A percentile compares a stretch with the other conserved stretches of the same genome.
Conservation (phyloP, 2,329 filamentous ascomycete species). For the Dactylellina cionopaga region DNA sequence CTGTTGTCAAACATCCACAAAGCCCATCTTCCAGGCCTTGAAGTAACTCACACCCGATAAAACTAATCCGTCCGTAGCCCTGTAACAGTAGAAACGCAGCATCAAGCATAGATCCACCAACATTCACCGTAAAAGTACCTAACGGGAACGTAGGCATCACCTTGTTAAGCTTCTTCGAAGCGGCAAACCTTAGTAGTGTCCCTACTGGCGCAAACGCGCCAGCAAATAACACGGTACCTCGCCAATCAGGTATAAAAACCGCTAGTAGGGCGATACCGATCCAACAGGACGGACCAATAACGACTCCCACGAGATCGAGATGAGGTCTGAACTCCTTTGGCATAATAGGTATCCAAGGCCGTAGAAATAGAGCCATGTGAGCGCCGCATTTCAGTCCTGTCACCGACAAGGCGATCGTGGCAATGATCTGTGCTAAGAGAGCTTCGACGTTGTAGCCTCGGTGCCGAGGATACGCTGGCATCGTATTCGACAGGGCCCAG, state of each 20-base stretch:
- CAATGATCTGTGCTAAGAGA: conserved; percentile 76
- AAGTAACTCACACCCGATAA: conserved; percentile 74
- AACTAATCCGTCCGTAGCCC: conserved; percentile 63
- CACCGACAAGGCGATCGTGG: conserved; percentile 76
- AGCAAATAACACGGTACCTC: conserved; percentile 77
- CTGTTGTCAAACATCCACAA: conserved; percentile 73
- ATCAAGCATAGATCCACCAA: conserved; percentile 77
- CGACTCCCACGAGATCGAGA: conserved; percentile 71
- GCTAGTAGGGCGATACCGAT: conserved; percentile 77
- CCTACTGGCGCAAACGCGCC: conserved; percentile 85
- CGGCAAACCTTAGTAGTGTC: conserved; percentile 78
- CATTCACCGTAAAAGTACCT: conserved; percentile 85
- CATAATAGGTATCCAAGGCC: conserved; percentile 67
- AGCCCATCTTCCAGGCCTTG: conserved; percentile 75
- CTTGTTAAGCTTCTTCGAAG: conserved; percentile 76
- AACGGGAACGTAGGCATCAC: conserved; percentile 76
- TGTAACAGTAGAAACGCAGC: conserved; percentile 69
- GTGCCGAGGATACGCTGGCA: conserved; percentile 67
- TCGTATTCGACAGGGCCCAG: conserved; percentile 77
- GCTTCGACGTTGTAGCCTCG: conserved; percentile 86
- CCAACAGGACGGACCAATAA: conserved; percentile 80
- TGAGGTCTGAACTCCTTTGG: conserved; percentile 71
- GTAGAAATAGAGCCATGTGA: conserved; percentile 71
- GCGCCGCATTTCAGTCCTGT: conserved; percentile 76
- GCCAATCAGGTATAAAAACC: conserved; percentile 81